Evolutionary conservation across 2,329 filamentous ascomycete species (phyloP).

Genomic region (Nannizziopsis arthrosporioides): DNA sequence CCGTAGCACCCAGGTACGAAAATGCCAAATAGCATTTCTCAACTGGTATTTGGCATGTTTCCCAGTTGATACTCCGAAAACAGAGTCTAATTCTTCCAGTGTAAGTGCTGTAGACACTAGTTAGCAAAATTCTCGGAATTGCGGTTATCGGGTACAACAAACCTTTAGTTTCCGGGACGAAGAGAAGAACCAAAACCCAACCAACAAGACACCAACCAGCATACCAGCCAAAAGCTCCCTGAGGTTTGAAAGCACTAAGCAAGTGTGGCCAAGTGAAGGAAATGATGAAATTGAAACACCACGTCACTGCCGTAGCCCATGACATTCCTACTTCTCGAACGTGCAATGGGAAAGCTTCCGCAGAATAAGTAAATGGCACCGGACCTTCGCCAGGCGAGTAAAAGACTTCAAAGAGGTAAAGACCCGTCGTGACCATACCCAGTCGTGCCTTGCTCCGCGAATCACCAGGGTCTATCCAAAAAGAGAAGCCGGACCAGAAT

Average conservation of each 20-base stretch:
- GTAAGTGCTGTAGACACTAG: conserved; percentile 22
- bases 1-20: conserved; percentile 31
- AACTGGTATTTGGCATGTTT: conserved; percentile 34
- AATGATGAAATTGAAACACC: conserved; percentile 46
- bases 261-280: conserved; percentile 44
- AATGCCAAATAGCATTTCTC: conserved; percentile 31
- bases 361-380: conserved; percentile 54
- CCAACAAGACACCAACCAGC: conserved; percentile 45
- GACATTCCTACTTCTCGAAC: conserved; percentile 54
- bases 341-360: conserved; percentile 52
- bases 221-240: conserved; percentile 48
- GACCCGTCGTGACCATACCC: conserved; percentile 34
- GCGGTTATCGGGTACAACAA: conserved; percentile 2
- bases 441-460: conserved; percentile 25
- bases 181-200: conserved; percentile 42
- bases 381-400: conserved; percentile 49
- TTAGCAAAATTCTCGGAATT: conserved; percentile 15
- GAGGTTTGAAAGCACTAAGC: conserved; percentile 37
- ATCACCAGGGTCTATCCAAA: conserved; percentile 35
- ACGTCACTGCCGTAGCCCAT: conserved; percentile 43
- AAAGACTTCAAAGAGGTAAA: conserved; percentile 41
- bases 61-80: conserved; percentile 42
- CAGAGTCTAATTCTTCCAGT: conserved; percentile 40
- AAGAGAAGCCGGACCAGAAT: conserved; percentile 41
- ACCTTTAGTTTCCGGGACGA: conserved; percentile 42